phyloP scores from a whole-genome alignment of 768 basidiomycete genomes.

The Podaxis sp. region DNA sequence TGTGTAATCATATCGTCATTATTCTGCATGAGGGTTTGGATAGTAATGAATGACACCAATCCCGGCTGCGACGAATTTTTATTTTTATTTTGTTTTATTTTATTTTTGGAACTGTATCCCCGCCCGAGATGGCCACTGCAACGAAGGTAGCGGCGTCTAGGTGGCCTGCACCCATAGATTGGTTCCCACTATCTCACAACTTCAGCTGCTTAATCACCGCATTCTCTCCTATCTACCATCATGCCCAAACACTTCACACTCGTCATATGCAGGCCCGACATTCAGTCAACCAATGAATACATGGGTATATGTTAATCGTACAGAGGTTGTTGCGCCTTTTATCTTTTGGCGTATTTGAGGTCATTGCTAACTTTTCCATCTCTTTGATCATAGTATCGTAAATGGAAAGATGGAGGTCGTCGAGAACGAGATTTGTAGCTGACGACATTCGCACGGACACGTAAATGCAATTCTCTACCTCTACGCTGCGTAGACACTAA shows the following conservation, averaged over 20 bases:
- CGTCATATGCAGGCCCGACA: constrained; percentile 79
- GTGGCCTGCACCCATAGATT: background rate
- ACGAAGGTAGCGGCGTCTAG: no score
- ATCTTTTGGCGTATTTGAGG: background rate
- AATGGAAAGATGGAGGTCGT: constrained; percentile 78
- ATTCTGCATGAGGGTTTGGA: no score
- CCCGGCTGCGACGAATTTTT: no score
- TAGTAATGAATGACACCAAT: no score
- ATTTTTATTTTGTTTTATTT: no score
- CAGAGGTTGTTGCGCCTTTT: constrained; percentile 47
- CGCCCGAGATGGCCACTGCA: no score
- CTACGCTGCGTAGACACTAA: constrained; percentile 14
- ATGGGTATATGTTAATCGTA: constrained; percentile 63
- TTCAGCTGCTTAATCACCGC: constrained; percentile 6
- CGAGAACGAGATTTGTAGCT: constrained; percentile 19
- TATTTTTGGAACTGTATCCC: no score
- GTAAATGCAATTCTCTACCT: constrained; percentile 43
- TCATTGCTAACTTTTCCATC: constrained; percentile 14
- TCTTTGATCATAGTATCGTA: constrained; percentile 53
- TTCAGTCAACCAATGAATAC: constrained; percentile 72
- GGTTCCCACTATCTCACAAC: constrained; percentile 8
- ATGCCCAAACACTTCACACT: constrained; percentile 57
- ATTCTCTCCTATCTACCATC: constrained; percentile 17
- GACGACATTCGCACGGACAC: constrained; percentile 49
- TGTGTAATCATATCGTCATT: no score